phyloP scores from a whole-genome alignment of 2,329 filamentous ascomycete genomes.

The Sporothrix humicola region DNA sequence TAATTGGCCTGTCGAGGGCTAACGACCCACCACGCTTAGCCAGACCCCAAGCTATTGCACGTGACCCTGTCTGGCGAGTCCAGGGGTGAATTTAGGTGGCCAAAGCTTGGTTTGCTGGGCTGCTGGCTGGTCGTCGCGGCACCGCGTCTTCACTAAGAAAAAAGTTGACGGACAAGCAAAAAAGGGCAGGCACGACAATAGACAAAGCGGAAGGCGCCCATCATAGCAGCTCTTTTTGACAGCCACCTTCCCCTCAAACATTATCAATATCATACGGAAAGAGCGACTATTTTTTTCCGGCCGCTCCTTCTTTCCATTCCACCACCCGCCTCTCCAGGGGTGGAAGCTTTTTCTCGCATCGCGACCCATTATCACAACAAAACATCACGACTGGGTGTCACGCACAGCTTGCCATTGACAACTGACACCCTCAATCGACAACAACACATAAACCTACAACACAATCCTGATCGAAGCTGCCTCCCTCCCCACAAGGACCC shows the following conservation, averaged over 20 bases:
- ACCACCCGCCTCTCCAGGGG: background rate
- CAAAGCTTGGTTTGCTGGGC: constrained; percentile 15
- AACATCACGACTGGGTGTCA: constrained; percentile 11
- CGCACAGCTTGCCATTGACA: background rate
- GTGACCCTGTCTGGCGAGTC: constrained; percentile 20
- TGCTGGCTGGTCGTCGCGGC: constrained; percentile 28
- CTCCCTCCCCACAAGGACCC: constrained; percentile 27
- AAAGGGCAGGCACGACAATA: constrained; percentile 1
- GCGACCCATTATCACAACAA: constrained; percentile 17
- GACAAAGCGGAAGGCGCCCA: constrained; percentile 27
- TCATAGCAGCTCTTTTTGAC: constrained; percentile 3
- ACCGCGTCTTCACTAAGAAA: constrained; percentile 32
- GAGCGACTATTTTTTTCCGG: background rate
- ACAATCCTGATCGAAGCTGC: constrained; percentile 1
- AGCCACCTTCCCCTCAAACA: constrained; percentile 3
- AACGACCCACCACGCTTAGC: background rate
- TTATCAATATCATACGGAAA: background rate
- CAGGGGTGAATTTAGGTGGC: constrained; percentile 20
- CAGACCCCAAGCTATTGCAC: constrained; percentile 22
- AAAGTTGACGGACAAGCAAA: constrained; percentile 20
- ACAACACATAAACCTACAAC: background rate
- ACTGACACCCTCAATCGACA: background rate
- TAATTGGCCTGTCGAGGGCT: constrained; percentile 22
- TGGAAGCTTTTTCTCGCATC: background rate
- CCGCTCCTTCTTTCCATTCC: background rate